These are phyloP conservation scores for Populus pruinosa DNA, from an alignment of 345 rosid species.

Conservation along the genomic window DNA sequence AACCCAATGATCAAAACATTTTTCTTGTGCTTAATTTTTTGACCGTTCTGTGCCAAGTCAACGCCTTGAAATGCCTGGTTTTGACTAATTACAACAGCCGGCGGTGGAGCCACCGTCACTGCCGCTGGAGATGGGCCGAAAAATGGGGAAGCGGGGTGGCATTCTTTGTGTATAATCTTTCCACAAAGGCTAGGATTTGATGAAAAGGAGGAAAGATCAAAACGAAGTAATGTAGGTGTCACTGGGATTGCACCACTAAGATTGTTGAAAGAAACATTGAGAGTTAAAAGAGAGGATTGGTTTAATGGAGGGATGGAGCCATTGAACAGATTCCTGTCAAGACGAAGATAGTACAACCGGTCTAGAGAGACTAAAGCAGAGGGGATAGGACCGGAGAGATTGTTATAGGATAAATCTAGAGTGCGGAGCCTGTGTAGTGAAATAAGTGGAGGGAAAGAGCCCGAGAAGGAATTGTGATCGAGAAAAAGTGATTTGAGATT, in stretches of 20 bases:
- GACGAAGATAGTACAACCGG: slow-evolving; percentile 52
- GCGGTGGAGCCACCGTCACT: slow-evolving; percentile 45
- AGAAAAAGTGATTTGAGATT: slow-evolving; percentile 76
- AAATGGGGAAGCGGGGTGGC: slow-evolving; percentile 59
- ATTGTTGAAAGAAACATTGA: slow-evolving; percentile 69
- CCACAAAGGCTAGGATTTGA: slow-evolving; percentile 80
- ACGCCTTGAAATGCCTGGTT: slow-evolving; percentile 47
- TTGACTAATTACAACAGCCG: slow-evolving; percentile 38
- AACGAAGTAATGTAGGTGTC: slow-evolving; percentile 50
- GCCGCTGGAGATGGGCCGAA: slow-evolving; percentile 42
- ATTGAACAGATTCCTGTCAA: slow-evolving; percentile 58
- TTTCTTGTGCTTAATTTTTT: slow-evolving; percentile 35
- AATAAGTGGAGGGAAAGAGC: slow-evolving; percentile 62
- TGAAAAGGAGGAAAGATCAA: slow-evolving; percentile 53
- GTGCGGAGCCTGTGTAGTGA: slow-evolving; percentile 58
- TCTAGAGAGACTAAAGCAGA: slow-evolving; percentile 35
- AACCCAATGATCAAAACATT: slow-evolving; percentile 50
- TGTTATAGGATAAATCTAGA: slow-evolving; percentile 65
- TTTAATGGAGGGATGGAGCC: slow-evolving; percentile 69
- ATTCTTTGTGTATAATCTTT: slow-evolving; percentile 77
- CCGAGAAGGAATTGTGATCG: slow-evolving; percentile 63
- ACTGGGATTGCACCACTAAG: slow-evolving; percentile 72
- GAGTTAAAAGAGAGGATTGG: slow-evolving; percentile 62
- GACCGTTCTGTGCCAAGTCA: slow-evolving; percentile 28
- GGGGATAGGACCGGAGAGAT: slow-evolving; percentile 60